These are phyloP conservation scores for Polytrichum formosum DNA, from an alignment of 225 moss, liverwort and hornwort genomes.

Conservation along the genomic window DNA sequence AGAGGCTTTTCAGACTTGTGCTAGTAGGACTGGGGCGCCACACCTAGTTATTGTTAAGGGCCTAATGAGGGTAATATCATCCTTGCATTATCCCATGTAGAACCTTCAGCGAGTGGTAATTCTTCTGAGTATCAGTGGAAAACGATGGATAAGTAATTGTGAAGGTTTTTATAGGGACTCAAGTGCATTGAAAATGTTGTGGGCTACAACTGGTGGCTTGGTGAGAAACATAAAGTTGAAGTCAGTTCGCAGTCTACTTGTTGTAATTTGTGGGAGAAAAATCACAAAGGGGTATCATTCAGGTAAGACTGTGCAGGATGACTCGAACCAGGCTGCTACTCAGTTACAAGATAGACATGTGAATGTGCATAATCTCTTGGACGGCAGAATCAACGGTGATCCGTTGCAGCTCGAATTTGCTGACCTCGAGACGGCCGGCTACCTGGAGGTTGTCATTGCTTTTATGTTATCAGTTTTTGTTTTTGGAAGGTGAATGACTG, in stretches of 20 bases:
- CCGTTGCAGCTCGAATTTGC: conserved; percentile 42
- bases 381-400: conserved; percentile 31
- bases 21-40: too few relatives aligned
- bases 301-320: conserved; percentile 25
- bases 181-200: conserved; percentile 40
- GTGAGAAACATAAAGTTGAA: conserved; percentile 46
- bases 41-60: too few relatives aligned
- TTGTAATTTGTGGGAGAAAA: conserved; percentile 44
- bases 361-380: conserved; percentile 30
- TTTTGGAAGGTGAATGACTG: too few relatives aligned
- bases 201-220: conserved; percentile 49
- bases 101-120: too few relatives aligned
- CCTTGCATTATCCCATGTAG: too few relatives aligned
- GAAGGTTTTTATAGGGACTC: too few relatives aligned
- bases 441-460: conserved; percentile 38
- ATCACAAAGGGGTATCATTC: conserved; percentile 9
- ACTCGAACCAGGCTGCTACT: conserved; percentile 14
- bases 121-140: too few relatives aligned
- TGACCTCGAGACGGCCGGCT: conserved; percentile 47
- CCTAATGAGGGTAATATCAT: too few relatives aligned
- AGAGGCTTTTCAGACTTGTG: too few relatives aligned
- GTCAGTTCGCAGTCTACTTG: conserved; percentile 44
- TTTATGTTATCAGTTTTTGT: background rate
- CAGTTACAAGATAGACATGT: conserved; percentile 19
- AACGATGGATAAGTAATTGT: too few relatives aligned